Conservation (phyloP, 2,329 filamentous ascomycete genomes). For the Fusarium austroafricanum region DNA sequence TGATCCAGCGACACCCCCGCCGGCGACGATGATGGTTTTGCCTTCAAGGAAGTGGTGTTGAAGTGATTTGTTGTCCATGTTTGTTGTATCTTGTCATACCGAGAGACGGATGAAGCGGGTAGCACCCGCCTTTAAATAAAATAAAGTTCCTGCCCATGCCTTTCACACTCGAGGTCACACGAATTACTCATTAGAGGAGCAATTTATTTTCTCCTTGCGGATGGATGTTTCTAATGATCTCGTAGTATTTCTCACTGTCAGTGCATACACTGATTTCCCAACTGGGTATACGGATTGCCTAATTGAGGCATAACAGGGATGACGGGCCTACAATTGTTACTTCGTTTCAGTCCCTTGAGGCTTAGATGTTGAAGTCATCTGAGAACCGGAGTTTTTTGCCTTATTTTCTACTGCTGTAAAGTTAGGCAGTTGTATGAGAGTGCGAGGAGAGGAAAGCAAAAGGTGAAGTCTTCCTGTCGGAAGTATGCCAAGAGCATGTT, state of each 20-base stretch:
- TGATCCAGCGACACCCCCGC: constrained; percentile 58
- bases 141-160: neutral
- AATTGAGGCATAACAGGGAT: constrained; percentile 13
- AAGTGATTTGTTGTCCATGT: constrained; percentile 16
- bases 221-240: neutral
- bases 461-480: neutral
- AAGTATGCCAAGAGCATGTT: neutral
- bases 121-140: neutral
- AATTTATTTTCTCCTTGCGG: neutral
- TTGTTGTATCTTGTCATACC: neutral
- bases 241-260: constrained; percentile 5
- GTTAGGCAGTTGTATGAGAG: neutral
- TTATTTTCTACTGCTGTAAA: neutral
- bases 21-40: constrained; percentile 58
- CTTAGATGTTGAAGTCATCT: neutral
- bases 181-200: neutral
- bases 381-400: neutral
- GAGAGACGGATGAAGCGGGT: neutral
- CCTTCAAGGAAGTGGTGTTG: constrained; percentile 51
- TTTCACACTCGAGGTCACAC: constrained; percentile 1
- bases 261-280: constrained; percentile 45
- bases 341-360: neutral
- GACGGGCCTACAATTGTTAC: neutral
- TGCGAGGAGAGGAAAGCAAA: neutral
- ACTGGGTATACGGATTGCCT: constrained; percentile 42